These are phyloP conservation scores for Tolypocladium album DNA, from an alignment of 2,329 filamentous ascomycete genomes.

Conservation along the genomic window DNA sequence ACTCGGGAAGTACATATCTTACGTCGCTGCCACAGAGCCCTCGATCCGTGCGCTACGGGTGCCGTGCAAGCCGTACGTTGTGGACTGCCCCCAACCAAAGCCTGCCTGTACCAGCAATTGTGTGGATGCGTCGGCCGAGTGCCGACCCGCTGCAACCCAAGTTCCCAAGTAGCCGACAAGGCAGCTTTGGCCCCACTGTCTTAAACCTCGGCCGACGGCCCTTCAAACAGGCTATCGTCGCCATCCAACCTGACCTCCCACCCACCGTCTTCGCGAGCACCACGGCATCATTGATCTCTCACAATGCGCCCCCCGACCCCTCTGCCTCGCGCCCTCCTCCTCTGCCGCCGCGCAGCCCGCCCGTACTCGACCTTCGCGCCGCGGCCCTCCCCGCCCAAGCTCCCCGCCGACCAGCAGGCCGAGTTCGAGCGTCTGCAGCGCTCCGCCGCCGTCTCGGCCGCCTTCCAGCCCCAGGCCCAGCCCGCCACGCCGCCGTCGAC, in stretches of 20 bases:
- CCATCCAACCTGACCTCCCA: background rate
- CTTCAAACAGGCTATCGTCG: no score
- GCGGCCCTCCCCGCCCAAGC: slow-evolving; percentile 67
- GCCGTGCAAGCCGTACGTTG: background rate
- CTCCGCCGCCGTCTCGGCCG: slow-evolving; percentile 35
- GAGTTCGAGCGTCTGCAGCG: slow-evolving; percentile 81
- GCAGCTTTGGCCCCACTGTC: no score
- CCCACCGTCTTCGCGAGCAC: background rate
- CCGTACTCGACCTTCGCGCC: slow-evolving; percentile 31
- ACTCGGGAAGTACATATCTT: background rate
- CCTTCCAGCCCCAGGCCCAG: slow-evolving; percentile 22
- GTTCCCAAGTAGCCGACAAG: no score
- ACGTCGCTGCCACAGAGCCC: no score
- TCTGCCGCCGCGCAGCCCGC: background rate
- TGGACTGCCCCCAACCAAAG: no score
- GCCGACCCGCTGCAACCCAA: no score
- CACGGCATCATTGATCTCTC: background rate
- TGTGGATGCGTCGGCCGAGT: no score
- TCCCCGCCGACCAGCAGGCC: slow-evolving; percentile 81
- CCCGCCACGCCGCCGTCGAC: slow-evolving; percentile 14
- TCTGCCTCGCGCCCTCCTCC: slow-evolving; percentile 13
- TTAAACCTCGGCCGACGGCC: no score
- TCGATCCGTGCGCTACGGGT: background rate
- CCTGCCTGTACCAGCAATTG: no score
- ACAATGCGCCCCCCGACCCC: background rate